Conservation (phyloP, 352 stramenopile species). For the Phytophthora megakarya region DNA sequence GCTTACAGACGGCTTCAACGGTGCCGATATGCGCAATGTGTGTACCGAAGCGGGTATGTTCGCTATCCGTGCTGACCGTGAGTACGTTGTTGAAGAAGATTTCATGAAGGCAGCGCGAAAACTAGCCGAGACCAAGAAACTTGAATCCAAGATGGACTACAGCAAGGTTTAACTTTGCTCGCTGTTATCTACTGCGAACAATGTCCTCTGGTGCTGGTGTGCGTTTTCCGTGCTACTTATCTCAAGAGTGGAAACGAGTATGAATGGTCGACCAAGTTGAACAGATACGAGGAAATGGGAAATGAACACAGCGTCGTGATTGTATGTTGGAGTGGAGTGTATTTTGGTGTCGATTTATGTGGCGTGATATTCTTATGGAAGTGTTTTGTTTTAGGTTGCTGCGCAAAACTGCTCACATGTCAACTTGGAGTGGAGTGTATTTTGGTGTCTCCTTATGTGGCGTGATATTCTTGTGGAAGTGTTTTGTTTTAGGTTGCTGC, state of each 20-base stretch:
- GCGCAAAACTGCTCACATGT: background rate
- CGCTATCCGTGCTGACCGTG: constrained; percentile 97
- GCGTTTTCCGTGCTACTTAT: constrained; percentile 14
- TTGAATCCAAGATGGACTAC: constrained; percentile 99
- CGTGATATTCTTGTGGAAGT: background rate
- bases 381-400: constrained; percentile 1
- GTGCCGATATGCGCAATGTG: constrained; percentile 99
- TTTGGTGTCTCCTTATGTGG: constrained; percentile 11
- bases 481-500: constrained; percentile 1
- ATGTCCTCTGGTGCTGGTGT: background rate
- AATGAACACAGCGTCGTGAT: constrained; percentile 29
- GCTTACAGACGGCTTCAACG: constrained; percentile 99
- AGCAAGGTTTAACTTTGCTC: constrained; percentile 96
- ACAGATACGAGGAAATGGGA: constrained; percentile 30
- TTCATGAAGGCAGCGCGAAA: constrained; percentile 99
- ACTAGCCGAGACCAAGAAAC: constrained; percentile 99
- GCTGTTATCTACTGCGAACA: background rate
- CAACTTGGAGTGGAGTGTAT: constrained; percentile 26
- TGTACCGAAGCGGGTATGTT: constrained; percentile 97
- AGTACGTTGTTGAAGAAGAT: constrained; percentile 99
- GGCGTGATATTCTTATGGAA: background rate
- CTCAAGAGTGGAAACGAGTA: constrained; percentile 10
- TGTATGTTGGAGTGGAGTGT: constrained; percentile 31
- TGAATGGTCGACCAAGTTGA: constrained; percentile 13
- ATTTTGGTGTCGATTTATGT: constrained; percentile 19